Base-by-base conservation (phyloP, 2,329 filamentous ascomycete genomes). In the Coniochaeta ligniaria region DNA sequence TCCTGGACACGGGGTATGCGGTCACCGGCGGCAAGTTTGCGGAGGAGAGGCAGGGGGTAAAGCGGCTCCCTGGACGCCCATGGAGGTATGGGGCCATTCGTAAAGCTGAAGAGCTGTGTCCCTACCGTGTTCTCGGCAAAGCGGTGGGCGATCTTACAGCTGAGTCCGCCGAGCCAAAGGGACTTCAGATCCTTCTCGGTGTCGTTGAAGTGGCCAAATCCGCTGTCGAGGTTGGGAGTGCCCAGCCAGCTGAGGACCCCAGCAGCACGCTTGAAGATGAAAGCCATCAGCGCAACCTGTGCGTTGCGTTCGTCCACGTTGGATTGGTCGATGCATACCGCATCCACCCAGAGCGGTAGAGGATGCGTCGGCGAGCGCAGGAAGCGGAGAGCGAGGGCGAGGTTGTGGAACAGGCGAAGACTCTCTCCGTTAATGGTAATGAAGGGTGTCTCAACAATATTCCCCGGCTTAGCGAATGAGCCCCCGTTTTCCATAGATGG, bases 351-450 rank as follows among this genome's bases (percentile, higher is more conserved):
- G 36, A 57, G 12, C 26, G 60, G 24, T 20, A 66, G 60, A 6
- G 59, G 45, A 38, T 55, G 38, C 11, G 28, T 57, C 24, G 41
- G 14, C 26, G 61, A 62, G 6, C 60, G 54, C 17, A 65, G 61
- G 33, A 61, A 45, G 0, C 59, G 43, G 20, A 66, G 60, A 17
- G 62, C 60, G 20, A 62, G 59, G 24, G 57, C 35, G 33, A 64
- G 56, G 31, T 64, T 64, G 52, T 62, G 61, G 14, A 60, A 43
- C 8, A 66, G 45, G 11, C 6, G 59, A 41, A 66, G 54, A 20
- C 50, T 17, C n/a, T 63, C 60, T 43, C 57, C 58, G 22, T 64
- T 62, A 38, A 65, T 47, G 17, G 28, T 56, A 20, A 65, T 57
- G 28, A 20, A 26, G 47, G 36, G 47, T 28, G 5, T 3, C 28